Conservation (phyloP, 73 alveolate species). For the Durusdinium trenchii region DNA sequence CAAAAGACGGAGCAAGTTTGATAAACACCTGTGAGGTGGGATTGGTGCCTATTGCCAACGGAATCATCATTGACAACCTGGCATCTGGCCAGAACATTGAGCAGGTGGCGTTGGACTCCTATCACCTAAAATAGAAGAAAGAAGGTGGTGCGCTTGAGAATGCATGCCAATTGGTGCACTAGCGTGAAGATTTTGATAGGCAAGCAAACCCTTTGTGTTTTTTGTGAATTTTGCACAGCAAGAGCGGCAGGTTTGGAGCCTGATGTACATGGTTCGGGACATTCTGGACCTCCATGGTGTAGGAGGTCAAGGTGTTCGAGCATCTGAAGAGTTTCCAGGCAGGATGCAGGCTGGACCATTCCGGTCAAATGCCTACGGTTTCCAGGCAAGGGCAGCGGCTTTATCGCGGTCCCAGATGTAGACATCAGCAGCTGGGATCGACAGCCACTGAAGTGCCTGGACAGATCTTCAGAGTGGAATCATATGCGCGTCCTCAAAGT, state of each 20-base stretch:
- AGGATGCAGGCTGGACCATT: background rate
- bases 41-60: conserved; percentile 88
- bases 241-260: conserved; percentile 74
- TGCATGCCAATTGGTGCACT: background rate
- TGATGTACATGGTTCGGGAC: conserved; percentile 93
- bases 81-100: conserved; percentile 86
- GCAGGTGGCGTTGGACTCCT: conserved; percentile 48
- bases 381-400: conserved; percentile 83
- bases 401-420: conserved; percentile 85
- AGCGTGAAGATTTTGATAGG: background rate
- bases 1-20: too few species aligned
- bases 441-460: conserved; percentile 75
- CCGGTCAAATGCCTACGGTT: background rate
- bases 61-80: conserved; percentile 84
- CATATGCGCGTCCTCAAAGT: background rate
- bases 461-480: background rate
- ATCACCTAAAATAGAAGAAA: background rate
- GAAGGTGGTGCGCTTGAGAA: background rate
- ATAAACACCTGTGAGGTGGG: conserved; percentile 71
- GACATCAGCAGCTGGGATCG: conserved; percentile 93
- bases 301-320: conserved; percentile 86
- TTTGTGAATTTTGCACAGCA: background rate
- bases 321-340: conserved; percentile 66
- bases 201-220: background rate
- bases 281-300: conserved; percentile 75